Evolutionary conservation across 2,329 filamentous ascomycete species (phyloP).

Genomic region (Penicillium sp.): DNA sequence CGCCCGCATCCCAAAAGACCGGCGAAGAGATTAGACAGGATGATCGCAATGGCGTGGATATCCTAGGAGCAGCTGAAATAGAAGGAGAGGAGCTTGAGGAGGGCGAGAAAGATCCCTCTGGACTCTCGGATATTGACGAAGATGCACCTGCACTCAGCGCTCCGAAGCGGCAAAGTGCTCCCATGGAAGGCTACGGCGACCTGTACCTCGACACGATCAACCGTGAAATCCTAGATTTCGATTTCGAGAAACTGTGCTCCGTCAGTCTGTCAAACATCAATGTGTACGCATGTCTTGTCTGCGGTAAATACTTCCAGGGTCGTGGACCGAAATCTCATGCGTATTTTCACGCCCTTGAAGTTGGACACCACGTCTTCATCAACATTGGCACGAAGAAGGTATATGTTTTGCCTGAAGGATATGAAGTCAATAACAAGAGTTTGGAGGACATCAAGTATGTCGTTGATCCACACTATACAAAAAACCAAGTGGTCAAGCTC

Average conservation of each 20-base stretch:
- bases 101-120: slow-evolving; percentile 21
- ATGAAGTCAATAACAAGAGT: slow-evolving; percentile 88
- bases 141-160: slow-evolving; percentile 31
- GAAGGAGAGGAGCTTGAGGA: slow-evolving; percentile 50
- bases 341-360: slow-evolving; percentile 93
- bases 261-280: slow-evolving; percentile 96
- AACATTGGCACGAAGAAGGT: slow-evolving; percentile 63
- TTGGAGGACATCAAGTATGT: slow-evolving; percentile 98
- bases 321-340: slow-evolving; percentile 88
- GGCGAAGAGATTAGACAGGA: slow-evolving; percentile 30
- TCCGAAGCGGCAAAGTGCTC: slow-evolving; percentile 60
- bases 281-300: slow-evolving; percentile 93
- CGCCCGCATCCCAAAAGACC: slow-evolving; percentile 20
- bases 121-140: slow-evolving; percentile 31
- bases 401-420: slow-evolving; percentile 70
- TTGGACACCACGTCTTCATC: slow-evolving; percentile 94
- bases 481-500: slow-evolving; percentile 67
- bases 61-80: slow-evolving; percentile 56
- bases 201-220: slow-evolving; percentile 97
- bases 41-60: slow-evolving; percentile 31
- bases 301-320: slow-evolving; percentile 95
- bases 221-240: slow-evolving; percentile 85
- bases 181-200: slow-evolving; percentile 81
- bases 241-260: slow-evolving; percentile 97
- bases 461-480: slow-evolving; percentile 77